Conservation (phyloP, 2,329 filamentous ascomycete genomes). For the Paraphoma chrysanthemicola region DNA sequence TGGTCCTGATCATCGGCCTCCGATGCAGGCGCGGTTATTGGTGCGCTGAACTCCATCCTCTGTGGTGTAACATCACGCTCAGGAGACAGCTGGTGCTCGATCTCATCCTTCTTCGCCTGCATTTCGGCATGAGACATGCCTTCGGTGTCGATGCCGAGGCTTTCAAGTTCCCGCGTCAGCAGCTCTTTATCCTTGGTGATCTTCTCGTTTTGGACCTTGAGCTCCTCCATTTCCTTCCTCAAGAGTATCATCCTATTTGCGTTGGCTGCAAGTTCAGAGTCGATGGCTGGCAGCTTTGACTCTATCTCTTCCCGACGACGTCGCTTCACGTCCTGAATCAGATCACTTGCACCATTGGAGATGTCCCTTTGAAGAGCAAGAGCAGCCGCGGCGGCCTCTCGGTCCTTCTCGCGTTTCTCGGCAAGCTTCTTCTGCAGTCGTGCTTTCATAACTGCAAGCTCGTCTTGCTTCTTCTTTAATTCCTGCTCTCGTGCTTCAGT, state of each 20-base stretch:
- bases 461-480: conserved; percentile 56
- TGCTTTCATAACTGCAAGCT: conserved; percentile 54
- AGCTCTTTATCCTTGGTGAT: conserved; percentile 50
- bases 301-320: conserved; percentile 58
- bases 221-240: conserved; percentile 54
- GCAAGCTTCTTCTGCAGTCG: conserved; percentile 37
- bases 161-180: conserved; percentile 57
- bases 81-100: conserved; percentile 35
- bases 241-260: conserved; percentile 50
- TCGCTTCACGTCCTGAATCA: conserved; percentile 17
- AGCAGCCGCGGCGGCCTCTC: conserved; percentile 17
- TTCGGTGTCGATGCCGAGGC: conserved; percentile 56
- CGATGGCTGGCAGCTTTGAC: conserved; percentile 53
- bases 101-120: conserved; percentile 50
- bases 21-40: too few species aligned
- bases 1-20: too few species aligned
- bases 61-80: conserved; percentile 2
- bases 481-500: conserved; percentile 50
- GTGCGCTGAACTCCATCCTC: too few species aligned
- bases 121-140: conserved; percentile 55
- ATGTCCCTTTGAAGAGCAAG: not conserved
- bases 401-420: conserved; percentile 31
- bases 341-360: not conserved
- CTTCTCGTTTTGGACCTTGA: conserved; percentile 47
- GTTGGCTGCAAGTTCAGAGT: conserved; percentile 53